Percentiles rank a stretch among this genome's conserved stretches.
Evolutionary conservation across 192 early-diverging fungal genomes (phyloP).

Genomic region (Allomyces arbusculus): DNA sequence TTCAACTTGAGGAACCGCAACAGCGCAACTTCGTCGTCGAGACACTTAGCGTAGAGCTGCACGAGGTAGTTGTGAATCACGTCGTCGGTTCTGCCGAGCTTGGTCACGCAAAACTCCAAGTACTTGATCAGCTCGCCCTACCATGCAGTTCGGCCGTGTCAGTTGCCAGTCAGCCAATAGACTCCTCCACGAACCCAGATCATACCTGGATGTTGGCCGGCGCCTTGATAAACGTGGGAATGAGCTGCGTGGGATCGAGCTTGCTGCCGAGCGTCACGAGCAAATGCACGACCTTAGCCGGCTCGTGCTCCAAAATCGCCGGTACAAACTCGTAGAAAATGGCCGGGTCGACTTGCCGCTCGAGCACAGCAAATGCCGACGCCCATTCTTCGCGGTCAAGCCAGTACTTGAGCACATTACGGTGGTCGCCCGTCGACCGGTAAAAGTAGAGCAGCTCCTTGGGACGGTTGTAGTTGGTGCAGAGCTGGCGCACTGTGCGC

Average conservation of each 20-base stretch:
- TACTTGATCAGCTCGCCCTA: conserved; percentile 27
- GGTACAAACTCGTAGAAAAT: conserved; percentile 78
- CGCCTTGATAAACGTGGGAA: conserved; percentile 61
- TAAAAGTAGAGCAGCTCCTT: conserved; percentile 67
- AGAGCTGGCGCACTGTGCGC: conserved; percentile 55
- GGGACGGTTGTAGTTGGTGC: conserved; percentile 66
- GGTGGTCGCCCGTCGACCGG: conserved; percentile 62
- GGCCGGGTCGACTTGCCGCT: conserved; percentile 57
- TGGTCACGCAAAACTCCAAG: conserved; percentile 57
- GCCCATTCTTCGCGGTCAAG: conserved; percentile 52
- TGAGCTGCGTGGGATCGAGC: conserved; percentile 59
- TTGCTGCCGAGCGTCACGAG: conserved; percentile 67
- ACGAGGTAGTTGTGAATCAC: conserved; percentile 89
- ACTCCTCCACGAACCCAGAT: no score
- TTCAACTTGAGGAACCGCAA: not conserved
- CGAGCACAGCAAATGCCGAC: conserved; percentile 55
- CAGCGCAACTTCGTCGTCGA: conserved; percentile 26
- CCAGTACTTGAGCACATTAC: conserved; percentile 70
- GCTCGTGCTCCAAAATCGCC: conserved; percentile 60
- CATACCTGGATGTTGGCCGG: no score
- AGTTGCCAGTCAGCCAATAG: no score
- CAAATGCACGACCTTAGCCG: conserved; percentile 61
- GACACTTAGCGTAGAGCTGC: conserved; percentile 45
- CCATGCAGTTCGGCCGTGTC: conserved; percentile 30
- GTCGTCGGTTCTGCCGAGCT: conserved; percentile 57